Base-by-base conservation (phyloP, 2,329 filamentous ascomycete species). In the Scopulariopsis brevicaulis region DNA sequence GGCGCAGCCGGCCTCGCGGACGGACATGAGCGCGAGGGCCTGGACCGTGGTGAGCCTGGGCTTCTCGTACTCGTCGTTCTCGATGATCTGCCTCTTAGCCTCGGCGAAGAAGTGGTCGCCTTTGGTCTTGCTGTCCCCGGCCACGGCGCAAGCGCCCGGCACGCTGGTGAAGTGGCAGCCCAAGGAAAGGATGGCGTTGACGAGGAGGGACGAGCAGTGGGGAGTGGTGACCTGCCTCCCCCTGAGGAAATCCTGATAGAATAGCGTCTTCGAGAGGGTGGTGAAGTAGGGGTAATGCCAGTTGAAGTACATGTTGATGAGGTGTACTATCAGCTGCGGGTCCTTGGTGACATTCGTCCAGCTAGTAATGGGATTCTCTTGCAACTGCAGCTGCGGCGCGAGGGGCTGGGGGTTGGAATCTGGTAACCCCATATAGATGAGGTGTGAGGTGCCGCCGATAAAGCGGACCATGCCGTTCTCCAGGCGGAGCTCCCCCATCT, bases 211-310 rank as follows among this genome's bases (percentile, higher is more conserved):
- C 0, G 93, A 96, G 71, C 94, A 97, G 69, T 96, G 93, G 7
- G 85, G 78, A 12, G 57, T 12, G 25, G n/a, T 25, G 0, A 84
- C 88, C 4, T 82, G 81, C 61, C 80, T 84, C 0, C 94, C 93
- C 15, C 79, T 80, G 52, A 86, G 70, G 65, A 96, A 96, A 68
- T 97, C 92, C 50, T 86, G 81, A 67, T 89, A 92, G 68, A 99
- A 97, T 35, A 96, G 75, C 43, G 80, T 84, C 69, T 90, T 95
- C 14, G 92, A 93, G 7, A 97, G 76, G 0, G 89, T 94, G 4
- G 91, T 93, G 70, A 97, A 99, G 72, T 94, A 97, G 20, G 91
- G 86, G 70, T 97, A 97, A 71, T 97, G 94, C 88, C 93, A 97
- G 65, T 86, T 90, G 73, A 97, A 97, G 73, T 99, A 99, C 89